These are phyloP conservation scores for Yamadazyma taylorii DNA, from an alignment of 1,139 yeast genomes.

Conservation along the genomic window DNA sequence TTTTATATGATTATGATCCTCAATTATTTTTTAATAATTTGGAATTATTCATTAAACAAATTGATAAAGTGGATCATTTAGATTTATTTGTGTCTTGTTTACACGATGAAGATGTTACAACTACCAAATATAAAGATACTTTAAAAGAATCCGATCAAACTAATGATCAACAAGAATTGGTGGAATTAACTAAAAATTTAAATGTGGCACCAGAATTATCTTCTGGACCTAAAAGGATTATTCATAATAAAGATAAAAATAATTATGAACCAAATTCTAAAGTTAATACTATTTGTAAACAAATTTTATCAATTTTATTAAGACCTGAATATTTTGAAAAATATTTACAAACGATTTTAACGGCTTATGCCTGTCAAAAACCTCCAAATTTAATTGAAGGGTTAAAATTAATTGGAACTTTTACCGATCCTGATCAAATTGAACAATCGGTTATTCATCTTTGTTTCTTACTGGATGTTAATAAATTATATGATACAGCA, in stretches of 20 bases:
- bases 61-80: constrained; percentile 70
- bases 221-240: constrained; percentile 20
- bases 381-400: constrained; percentile 87
- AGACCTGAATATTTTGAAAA: constrained; percentile 52
- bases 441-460: constrained; percentile 75
- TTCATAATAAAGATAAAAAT: constrained; percentile 33
- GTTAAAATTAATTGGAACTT: constrained; percentile 55
- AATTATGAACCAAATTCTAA: constrained; percentile 50
- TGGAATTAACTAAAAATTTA: constrained; percentile 6
- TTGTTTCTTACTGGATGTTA: constrained; percentile 90
- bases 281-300: constrained; percentile 75
- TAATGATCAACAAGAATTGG: constrained; percentile 4
- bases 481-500: constrained; percentile 74
- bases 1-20: constrained; percentile 86
- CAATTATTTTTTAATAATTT: constrained; percentile 61
- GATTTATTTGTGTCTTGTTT: constrained; percentile 87
- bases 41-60: constrained; percentile 68
- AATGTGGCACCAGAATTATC: constrained; percentile 8
- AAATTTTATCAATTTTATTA: constrained; percentile 57
- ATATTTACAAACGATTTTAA: constrained; percentile 76
- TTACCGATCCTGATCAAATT: constrained; percentile 47
- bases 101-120: constrained; percentile 82
- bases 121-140: constrained; percentile 83
- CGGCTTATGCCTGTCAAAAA: constrained; percentile 88
- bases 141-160: constrained; percentile 23